Base-by-base conservation (phyloP, 305 asterid species). In the Solanum hybrid region DNA sequence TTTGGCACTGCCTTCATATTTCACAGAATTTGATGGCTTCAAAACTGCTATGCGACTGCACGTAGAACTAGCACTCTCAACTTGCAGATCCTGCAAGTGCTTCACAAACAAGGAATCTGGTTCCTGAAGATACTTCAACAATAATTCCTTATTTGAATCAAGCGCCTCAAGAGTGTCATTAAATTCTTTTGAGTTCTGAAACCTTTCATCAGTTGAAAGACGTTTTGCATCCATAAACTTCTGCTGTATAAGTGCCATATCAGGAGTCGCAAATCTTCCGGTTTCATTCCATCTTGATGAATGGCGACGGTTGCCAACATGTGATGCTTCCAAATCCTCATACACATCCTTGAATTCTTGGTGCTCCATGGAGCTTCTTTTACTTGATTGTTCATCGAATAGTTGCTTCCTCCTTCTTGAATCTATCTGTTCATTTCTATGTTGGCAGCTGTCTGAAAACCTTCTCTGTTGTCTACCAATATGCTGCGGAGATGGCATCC, bases 301-400 rank as follows among this genome's bases (percentile, higher is more conserved):
- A 90, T 91, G 93, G 19, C 95, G 94, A 32, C 94, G 94, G 89
- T 93, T 93, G 13, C 87, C 92, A 64, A 92, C 91, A 92, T 95
- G 98, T 9, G 99, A 94, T 88, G 98, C 97, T 93, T 96, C 99
- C 90, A 94, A 89, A 91, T 96, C 99, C 95, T 95, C 99, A 72
- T 94, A 94, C 80, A 96, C 97, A 90, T 97, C 98, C 91, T 94
- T 95, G 92, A 95, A 95, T 40, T 92, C 95, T 71, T 88, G 97
- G 75, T 94, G 96, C 56, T 95, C 95, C 89, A 87, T 90, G 64
- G 93, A 90, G 91, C 92, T 92, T 91, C 93, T 92, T 89, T 91
- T 86, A 87, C 89, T 92, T 2, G 90, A 78, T 78, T 42, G 92
- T 76, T 90, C 90, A 85, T 92, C 94, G 51, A 78, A 40, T 27